These are phyloP conservation scores for Hansfordia pulvinata DNA, from an alignment of 2,329 filamentous ascomycete genomes.

Conservation along the genomic window DNA sequence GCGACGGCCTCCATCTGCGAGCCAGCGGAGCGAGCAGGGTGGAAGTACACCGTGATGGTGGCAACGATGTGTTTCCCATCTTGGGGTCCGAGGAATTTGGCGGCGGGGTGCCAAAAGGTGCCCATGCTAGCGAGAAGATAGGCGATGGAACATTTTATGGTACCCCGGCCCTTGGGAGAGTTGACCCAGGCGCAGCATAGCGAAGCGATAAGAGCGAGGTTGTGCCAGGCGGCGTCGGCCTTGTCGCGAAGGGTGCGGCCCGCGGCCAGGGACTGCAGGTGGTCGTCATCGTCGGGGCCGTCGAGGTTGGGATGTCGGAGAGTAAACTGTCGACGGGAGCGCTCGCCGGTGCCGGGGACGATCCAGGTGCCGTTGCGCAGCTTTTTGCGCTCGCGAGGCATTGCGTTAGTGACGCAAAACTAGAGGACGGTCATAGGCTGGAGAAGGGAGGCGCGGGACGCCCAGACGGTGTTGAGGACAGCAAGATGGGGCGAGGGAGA, in stretches of 20 bases:
- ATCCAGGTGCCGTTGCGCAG: conserved; percentile 79
- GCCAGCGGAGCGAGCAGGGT: conserved; percentile 73
- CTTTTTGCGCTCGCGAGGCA: conserved; percentile 44
- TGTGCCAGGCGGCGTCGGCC: conserved; percentile 19
- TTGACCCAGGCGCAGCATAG: conserved; percentile 44
- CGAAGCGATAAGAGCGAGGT: conserved; percentile 21
- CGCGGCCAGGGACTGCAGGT: conserved; percentile 19
- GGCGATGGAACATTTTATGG: conserved; percentile 83
- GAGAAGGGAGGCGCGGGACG: too few species aligned
- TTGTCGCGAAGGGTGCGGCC: conserved; percentile 22
- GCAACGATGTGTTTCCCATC: conserved; percentile 92
- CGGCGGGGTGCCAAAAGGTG: conserved; percentile 66
- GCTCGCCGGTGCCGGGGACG: conserved; percentile 73
- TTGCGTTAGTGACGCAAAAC: conserved; percentile 34
- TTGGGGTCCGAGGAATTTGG: conserved; percentile 62
- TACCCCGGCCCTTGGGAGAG: conserved; percentile 63
- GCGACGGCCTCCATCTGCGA: conserved; percentile 81
- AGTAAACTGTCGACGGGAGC: conserved; percentile 67
- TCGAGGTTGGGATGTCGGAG: conserved; percentile 39
- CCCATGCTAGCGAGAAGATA: conserved; percentile 78
- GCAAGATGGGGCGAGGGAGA: too few species aligned
- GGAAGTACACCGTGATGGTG: conserved; percentile 89
- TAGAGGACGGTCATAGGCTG: conserved; percentile 6
- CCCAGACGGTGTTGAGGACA: too few species aligned
- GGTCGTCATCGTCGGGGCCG: conserved; percentile 17